Evolutionary conservation across 495 filamentous ascomycete genomes (phyloP).

Genomic region (Sabuloglossum arenarium): DNA sequence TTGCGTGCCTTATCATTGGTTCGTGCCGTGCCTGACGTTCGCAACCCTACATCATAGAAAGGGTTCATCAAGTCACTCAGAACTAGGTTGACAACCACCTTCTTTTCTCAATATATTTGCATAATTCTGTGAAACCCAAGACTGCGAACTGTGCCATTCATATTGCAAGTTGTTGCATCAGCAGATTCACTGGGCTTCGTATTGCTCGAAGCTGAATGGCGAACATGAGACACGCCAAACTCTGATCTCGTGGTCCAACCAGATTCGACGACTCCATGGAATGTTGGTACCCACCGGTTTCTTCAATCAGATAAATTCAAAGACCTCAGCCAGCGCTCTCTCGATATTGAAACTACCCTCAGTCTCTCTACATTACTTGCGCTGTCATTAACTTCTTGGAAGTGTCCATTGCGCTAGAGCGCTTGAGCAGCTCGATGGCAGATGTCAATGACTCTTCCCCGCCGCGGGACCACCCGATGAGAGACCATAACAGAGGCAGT

Average conservation of each 20-base stretch:
- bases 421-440: background rate
- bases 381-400: background rate
- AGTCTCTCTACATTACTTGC: background rate
- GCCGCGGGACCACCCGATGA: background rate
- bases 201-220: background rate
- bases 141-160: too few relatives aligned
- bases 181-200: background rate
- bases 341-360: background rate
- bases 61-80: too few relatives aligned
- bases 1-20: too few relatives aligned
- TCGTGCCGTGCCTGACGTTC: too few relatives aligned
- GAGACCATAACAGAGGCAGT: background rate
- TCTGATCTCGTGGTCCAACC: background rate
- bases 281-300: background rate
- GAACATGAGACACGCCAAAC: background rate
- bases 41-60: too few relatives aligned
- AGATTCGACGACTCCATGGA: background rate
- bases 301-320: background rate
- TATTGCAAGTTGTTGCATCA: background rate
- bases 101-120: too few relatives aligned
- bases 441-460: background rate
- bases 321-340: background rate
- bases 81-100: too few relatives aligned
- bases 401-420: background rate
- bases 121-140: too few relatives aligned